A percentile compares a stretch with the other conserved stretches of the same genome.
These are phyloP conservation scores for Eucalyptus marginata DNA, from an alignment of 345 rosid genomes.

Conservation along the genomic window DNA sequence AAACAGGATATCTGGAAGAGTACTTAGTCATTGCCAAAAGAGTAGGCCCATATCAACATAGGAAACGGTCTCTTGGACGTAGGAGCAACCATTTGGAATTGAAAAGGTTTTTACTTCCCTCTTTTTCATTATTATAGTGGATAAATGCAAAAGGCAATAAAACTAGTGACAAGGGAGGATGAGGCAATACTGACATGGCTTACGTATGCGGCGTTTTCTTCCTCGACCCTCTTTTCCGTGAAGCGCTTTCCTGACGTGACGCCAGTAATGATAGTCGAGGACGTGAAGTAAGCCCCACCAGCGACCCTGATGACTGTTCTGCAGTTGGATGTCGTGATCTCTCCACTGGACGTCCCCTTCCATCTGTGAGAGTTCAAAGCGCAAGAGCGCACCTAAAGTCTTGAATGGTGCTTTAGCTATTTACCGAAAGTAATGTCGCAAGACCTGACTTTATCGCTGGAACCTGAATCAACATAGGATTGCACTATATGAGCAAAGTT, in stretches of 20 bases:
- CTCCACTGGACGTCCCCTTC: neutral
- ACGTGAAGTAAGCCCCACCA: constrained; percentile 45
- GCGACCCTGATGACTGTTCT: constrained; percentile 39
- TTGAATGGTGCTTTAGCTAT: neutral
- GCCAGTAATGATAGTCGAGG: constrained; percentile 48
- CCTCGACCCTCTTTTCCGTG: constrained; percentile 10
- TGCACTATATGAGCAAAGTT: neutral
- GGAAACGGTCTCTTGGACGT: neutral
- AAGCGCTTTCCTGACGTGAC: constrained; percentile 9
- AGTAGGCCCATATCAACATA: neutral
- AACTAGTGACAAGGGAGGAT: neutral
- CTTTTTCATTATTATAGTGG: neutral
- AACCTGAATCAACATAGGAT: neutral
- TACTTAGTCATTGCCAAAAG: neutral
- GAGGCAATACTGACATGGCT: constrained; percentile 5
- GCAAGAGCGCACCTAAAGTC: neutral
- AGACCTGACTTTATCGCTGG: neutral
- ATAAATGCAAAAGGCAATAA: neutral
- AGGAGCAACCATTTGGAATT: neutral
- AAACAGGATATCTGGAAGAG: neutral
- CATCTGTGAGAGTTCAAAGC: neutral
- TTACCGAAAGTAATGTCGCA: neutral
- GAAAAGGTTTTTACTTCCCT: neutral
- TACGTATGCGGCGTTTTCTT: constrained; percentile 24
- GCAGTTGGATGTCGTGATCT: constrained; percentile 6